Percentiles rank a stretch among this genome's conserved stretches.
These are phyloP conservation scores for Linum usitatissimum DNA, from an alignment of 345 rosid genomes.

Conservation along the genomic window DNA sequence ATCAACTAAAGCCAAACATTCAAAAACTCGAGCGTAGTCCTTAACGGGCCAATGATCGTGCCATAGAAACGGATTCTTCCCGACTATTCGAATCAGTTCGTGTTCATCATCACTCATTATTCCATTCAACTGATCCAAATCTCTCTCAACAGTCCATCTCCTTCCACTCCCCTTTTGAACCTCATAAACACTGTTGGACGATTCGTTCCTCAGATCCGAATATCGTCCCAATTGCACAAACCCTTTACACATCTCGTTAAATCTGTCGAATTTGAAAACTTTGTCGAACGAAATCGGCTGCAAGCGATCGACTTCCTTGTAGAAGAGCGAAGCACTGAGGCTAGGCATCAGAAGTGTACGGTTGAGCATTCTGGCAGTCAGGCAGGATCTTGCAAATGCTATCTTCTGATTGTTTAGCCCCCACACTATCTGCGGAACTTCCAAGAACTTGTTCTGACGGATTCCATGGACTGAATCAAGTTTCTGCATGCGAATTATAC, in stretches of 20 bases:
- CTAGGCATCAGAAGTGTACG: conserved; percentile 91
- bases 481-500: conserved; percentile 10
- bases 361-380: conserved; percentile 76
- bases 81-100: conserved; percentile 57
- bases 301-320: conserved; percentile 69
- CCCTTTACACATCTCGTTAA: conserved; percentile 61
- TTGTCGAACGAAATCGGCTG: conserved; percentile 73
- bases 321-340: conserved; percentile 83
- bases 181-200: conserved; percentile 26
- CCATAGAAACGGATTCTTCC: conserved; percentile 94
- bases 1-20: conserved; percentile 67
- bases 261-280: conserved; percentile 61
- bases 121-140: conserved; percentile 55
- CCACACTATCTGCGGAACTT: conserved; percentile 96
- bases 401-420: conserved; percentile 97
- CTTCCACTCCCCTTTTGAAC: conserved; percentile 93
- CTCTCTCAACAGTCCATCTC: conserved; percentile 78
- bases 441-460: conserved; percentile 53
- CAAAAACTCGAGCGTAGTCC: conserved; percentile 80
- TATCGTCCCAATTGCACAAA: conserved; percentile 60
- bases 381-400: conserved; percentile 89
- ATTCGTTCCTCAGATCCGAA: conserved; percentile 40
- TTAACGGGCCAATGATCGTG: conserved; percentile 96
- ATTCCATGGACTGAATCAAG: conserved; percentile 26
- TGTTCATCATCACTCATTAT: conserved; percentile 29